Evolutionary conservation across 495 filamentous ascomycete genomes (phyloP).

Genomic region (Daldinia loculata): DNA sequence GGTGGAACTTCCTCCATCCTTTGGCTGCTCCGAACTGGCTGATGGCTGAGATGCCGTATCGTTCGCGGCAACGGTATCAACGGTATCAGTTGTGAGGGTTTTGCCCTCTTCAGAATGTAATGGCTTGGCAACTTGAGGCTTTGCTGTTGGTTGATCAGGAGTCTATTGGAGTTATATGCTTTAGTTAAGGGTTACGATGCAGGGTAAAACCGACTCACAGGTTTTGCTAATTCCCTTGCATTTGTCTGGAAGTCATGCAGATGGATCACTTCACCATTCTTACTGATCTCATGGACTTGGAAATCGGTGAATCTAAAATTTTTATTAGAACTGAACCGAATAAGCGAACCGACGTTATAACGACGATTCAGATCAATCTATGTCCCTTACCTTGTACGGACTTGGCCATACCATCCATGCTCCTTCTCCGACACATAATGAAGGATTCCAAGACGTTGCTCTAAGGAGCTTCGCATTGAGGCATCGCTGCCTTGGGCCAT

Average conservation of each 20-base stretch:
- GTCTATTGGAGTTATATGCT: slow-evolving; percentile 11
- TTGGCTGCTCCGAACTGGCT: slow-evolving; percentile 7
- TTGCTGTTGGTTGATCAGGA: slow-evolving; percentile 10
- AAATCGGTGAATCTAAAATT: slow-evolving; percentile 89
- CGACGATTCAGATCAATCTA: not conserved
- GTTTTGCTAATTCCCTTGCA: slow-evolving; percentile 34
- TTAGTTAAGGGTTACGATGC: not conserved
- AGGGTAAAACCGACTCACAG: slow-evolving; percentile 14
- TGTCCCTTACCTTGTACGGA: slow-evolving; percentile 40
- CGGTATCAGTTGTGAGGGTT: not conserved
- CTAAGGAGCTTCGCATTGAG: slow-evolving; percentile 42
- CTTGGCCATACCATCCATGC: slow-evolving; percentile 41
- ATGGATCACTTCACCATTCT: slow-evolving; percentile 80
- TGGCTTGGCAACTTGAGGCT: slow-evolving; percentile 7
- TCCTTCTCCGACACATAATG: slow-evolving; percentile 40
- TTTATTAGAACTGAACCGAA: slow-evolving; percentile 28
- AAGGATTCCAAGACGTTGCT: slow-evolving; percentile 43
- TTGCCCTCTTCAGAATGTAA: slow-evolving; percentile 5
- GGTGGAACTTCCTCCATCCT: slow-evolving; percentile 18
- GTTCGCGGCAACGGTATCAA: not conserved
- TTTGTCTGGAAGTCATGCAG: slow-evolving; percentile 60
- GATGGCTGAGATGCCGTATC: not conserved
- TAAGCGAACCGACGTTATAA: not conserved
- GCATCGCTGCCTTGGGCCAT: slow-evolving; percentile 47
- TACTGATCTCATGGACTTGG: slow-evolving; percentile 88